A percentile compares a stretch with the other conserved stretches of the same genome.
Evolutionary conservation across 768 basidiomycete genomes (phyloP).

Genomic region (Termitomyces eurrhizus): DNA sequence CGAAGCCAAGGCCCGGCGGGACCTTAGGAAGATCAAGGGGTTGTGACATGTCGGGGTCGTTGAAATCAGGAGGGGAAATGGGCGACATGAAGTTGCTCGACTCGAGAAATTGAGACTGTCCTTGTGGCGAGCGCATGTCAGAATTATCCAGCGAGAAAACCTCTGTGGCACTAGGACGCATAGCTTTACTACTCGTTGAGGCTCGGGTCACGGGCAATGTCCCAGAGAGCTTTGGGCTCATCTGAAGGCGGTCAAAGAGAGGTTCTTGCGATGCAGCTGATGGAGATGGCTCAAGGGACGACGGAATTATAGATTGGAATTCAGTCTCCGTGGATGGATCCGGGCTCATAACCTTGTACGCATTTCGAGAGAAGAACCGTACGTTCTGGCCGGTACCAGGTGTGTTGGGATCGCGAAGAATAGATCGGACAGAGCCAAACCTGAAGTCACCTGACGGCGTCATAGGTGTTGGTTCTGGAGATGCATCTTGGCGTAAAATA

Average conservation of each 20-base stretch:
- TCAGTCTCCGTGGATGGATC: constrained; percentile 49
- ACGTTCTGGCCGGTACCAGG: constrained; percentile 79
- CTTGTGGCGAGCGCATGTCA: constrained; percentile 13
- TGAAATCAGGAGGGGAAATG: constrained; percentile 38
- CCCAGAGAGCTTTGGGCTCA: constrained; percentile 22
- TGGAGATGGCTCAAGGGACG: constrained; percentile 20
- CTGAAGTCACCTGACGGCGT: constrained; percentile 29
- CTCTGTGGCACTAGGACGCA: constrained; percentile 43
- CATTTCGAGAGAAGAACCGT: constrained; percentile 71
- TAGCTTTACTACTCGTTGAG: constrained; percentile 29
- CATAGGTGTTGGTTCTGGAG: constrained; percentile 19
- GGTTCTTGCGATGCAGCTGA: constrained; percentile 14
- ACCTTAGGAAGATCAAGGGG: constrained; percentile 50
- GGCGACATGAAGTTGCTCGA: constrained; percentile 31
- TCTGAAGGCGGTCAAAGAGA: constrained; percentile 29
- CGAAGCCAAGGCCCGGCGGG: constrained; percentile 39
- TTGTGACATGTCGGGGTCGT: constrained; percentile 53
- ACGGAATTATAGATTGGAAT: constrained; percentile 27
- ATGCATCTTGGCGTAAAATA: constrained; percentile 28
- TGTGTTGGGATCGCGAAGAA: constrained; percentile 65
- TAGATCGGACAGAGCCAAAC: constrained; percentile 62
- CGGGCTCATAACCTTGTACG: constrained; percentile 62
- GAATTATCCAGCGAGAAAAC: constrained; percentile 41
- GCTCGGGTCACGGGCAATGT: constrained; percentile 28
- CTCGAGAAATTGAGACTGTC: constrained; percentile 21